Conservation (phyloP, 768 basidiomycete species). For the Suillus cothurnatus region DNA sequence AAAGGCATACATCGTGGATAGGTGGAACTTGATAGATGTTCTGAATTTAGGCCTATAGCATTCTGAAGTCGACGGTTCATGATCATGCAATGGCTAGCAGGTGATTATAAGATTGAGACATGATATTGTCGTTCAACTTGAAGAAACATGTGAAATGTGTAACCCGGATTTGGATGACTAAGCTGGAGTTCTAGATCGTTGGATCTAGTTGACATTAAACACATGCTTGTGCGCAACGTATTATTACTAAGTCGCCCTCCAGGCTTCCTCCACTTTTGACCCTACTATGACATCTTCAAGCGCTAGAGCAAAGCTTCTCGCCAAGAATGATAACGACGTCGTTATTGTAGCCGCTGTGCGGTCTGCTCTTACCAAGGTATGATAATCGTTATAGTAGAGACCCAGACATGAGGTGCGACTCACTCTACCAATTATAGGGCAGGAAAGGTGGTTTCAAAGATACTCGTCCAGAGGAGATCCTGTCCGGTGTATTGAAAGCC, state of each 20-base stretch:
- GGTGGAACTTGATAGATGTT: background rate
- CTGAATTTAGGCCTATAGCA: background rate
- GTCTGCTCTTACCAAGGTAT: conserved; percentile 89
- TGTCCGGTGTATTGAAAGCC: conserved; percentile 75
- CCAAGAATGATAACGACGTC: conserved; percentile 82
- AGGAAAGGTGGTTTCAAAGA: conserved; percentile 92
- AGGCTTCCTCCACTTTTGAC: background rate
- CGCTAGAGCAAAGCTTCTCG: conserved; percentile 61
- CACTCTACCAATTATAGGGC: conserved; percentile 44
- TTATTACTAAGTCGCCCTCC: background rate
- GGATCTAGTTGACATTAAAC: background rate
- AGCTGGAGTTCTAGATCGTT: no score
- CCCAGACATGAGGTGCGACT: background rate
- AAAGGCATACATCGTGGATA: background rate
- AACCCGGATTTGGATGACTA: background rate
- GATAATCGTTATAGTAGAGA: conserved; percentile 26
- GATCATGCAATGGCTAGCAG: background rate
- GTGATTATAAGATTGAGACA: background rate
- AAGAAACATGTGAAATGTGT: background rate
- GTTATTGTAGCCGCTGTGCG: conserved; percentile 89
- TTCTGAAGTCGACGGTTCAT: no score
- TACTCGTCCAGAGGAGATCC: conserved; percentile 79
- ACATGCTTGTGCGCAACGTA: background rate
- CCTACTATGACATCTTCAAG: conserved; percentile 19
- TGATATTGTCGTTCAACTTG: background rate